Base-by-base conservation (phyloP, 2,329 filamentous ascomycete genomes). In the Dichotomopilus funicola region DNA sequence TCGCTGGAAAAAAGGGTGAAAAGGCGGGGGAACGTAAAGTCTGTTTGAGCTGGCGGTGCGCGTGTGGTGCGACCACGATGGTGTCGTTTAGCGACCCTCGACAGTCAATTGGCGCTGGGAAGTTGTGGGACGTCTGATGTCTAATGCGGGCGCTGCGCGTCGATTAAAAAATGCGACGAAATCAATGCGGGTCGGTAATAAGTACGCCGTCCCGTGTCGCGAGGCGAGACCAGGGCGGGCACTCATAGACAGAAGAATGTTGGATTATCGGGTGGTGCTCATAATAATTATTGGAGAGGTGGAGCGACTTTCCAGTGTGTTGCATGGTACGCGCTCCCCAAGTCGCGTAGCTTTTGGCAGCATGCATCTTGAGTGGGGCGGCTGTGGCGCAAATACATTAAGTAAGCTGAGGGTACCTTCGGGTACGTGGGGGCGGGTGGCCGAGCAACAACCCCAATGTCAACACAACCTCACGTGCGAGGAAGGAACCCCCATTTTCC, bases 341-440 rank as follows among this genome's bases (percentile, higher is more conserved):
- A 33, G 31, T 54, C 51, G 51, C 51, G 51, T 53, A 40, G 50
- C 50, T 46, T 53, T 47, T 19, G 37, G 44, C 35, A 51, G 49
- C 44, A 46, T 53, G 51, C 40, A 44, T 51, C 33, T 37, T 34
- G 36, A 33, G 51, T 53, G 51, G 51, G 51, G 19, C 51, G 4
- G 42, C 8, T 5, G n/a, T 47, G 12, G 43, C 27, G 43, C 42
- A 46, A 37, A 36, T 48, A 40, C 31, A 27, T 36, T 51, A n/a
- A 7, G 9, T 9, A 35, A 35, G 19, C 13, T 4, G 37, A 4
- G 2, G 37, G 37, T 38, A 38, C 37, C 37, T 40, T 40, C 37
- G 37, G 19, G 33, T 27, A 12, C 10, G 33, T 27, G 12, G 10
- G 19, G 36, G 12, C 47, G 10, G n/a, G 35, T 13, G 8, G 11